These are phyloP conservation scores for Solanum appendiculatum DNA, from an alignment of 257 asterid genomes.

Conservation along the genomic window DNA sequence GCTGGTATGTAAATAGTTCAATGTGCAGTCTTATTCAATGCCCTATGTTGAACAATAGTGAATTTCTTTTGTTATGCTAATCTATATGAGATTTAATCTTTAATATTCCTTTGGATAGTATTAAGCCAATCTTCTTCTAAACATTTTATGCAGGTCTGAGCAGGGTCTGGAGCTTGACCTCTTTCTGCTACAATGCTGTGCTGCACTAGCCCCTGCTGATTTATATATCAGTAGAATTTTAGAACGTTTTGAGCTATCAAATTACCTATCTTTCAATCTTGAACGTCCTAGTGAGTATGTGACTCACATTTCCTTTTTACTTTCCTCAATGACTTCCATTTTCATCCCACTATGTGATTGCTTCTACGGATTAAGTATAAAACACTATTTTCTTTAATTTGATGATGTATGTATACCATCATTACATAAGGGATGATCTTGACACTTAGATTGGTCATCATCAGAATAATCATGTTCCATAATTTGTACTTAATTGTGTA, in stretches of 20 bases:
- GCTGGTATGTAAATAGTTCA: constrained; percentile 51
- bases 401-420: background rate
- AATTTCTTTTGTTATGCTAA: background rate
- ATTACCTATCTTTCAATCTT: constrained; percentile 56
- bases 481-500: background rate
- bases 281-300: constrained; percentile 92
- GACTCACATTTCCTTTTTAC: constrained; percentile 23
- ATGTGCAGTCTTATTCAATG: background rate
- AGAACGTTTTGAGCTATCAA: constrained; percentile 87
- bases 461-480: background rate
- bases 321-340: constrained; percentile 5
- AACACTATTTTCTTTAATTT: background rate
- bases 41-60: background rate
- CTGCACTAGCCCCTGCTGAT: constrained; percentile 95
- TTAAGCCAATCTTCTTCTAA: background rate
- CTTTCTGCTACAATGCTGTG: constrained; percentile 95
- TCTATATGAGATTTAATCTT: background rate
- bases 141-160: constrained; percentile 63
- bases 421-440: background rate
- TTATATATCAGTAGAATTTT: constrained; percentile 62
- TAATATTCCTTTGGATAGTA: background rate
- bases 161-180: constrained; percentile 93
- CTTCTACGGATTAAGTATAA: background rate
- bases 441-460: background rate
- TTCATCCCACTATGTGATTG: background rate